Conservation (phyloP, 2,329 filamentous ascomycete species). For the Pseudocercospora fijiensis region DNA sequence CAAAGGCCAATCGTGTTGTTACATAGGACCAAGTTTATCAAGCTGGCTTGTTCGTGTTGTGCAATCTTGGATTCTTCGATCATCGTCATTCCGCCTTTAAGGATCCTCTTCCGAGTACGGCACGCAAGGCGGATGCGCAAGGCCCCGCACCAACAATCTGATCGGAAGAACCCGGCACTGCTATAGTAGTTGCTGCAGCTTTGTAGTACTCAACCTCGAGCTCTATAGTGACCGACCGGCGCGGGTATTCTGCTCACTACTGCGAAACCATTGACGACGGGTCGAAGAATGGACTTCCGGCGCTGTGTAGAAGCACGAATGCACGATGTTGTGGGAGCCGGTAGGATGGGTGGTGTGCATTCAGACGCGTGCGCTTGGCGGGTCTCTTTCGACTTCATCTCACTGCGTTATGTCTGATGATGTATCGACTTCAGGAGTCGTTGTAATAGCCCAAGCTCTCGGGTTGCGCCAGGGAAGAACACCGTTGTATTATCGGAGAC, state of each 20-base stretch:
- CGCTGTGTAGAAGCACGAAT: neutral
- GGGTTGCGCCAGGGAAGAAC: neutral
- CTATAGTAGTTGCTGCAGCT: neutral
- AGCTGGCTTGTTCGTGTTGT: neutral
- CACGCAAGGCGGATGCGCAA: constrained; percentile 3
- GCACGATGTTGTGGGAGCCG: neutral
- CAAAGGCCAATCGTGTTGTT: neutral
- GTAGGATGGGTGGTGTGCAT: neutral
- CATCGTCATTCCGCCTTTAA: constrained; percentile 4
- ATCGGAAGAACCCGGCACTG: neutral
- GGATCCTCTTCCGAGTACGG: neutral
- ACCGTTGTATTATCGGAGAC: neutral
- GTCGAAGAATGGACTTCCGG: neutral
- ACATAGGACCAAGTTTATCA: neutral
- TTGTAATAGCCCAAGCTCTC: neutral
- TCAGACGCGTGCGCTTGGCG: constrained; percentile 1
- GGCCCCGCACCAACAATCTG: neutral
- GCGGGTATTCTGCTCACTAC: neutral
- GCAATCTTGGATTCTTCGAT: neutral
- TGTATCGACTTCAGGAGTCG: neutral
- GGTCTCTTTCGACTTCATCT: constrained; percentile 2
- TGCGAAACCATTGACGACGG: neutral
- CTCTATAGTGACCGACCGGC: neutral
- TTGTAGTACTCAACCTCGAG: neutral
- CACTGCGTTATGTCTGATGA: neutral